Evolutionary conservation across 495 filamentous ascomycete genomes (phyloP), one percentile per base, ranked within the genome.

Genomic region (Penicillium salamii): DNA sequence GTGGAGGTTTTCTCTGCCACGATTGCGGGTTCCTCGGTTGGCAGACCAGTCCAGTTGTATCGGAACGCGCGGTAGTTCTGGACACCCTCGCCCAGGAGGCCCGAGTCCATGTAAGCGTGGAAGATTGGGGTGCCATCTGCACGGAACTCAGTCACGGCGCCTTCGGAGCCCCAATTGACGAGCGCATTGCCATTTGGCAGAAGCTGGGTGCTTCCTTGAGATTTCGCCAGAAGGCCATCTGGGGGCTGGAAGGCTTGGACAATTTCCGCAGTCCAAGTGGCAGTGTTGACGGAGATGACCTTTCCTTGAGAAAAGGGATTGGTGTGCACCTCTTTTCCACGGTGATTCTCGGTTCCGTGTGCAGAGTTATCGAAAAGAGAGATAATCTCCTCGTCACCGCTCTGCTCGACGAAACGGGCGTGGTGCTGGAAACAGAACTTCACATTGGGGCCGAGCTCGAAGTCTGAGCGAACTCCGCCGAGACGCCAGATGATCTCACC

Each of bases 391-490:
- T 71, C 56, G 34, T 74, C 64, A 3, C 62, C 66, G 36, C 71
- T 47, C 36, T 74, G 67, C 17, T 66, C 65, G 26, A 79, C 43
- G 46, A 72, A 81, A 5, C 79, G 72, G 0, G 78, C 81, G 48
- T 85, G 75, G 50, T 85, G 80, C 58, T 85, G 80, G 58, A 76
- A 80, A 50, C 74, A 74, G 66, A 84, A 83, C 2, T 72, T 56
- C 46, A 74, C 71, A 21, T 75, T 72, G 24, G 52, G 59, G 1
- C 62, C 64, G 35, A 71, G 55, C 12, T 63, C 54, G 47, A 78
- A 75, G 32, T 73, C 66, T 23, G 78, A 62, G 26, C 65, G 61
- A 46, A 67, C 43, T 21, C 81, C 80, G 19, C 74, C 66, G 21
- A 84, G 61, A 3, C 74, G 72, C 80, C 80, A 84, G 55, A 82